Evolutionary conservation across 768 basidiomycete genomes (phyloP).

Genomic region (Holtermanniella nyarrowii): DNA sequence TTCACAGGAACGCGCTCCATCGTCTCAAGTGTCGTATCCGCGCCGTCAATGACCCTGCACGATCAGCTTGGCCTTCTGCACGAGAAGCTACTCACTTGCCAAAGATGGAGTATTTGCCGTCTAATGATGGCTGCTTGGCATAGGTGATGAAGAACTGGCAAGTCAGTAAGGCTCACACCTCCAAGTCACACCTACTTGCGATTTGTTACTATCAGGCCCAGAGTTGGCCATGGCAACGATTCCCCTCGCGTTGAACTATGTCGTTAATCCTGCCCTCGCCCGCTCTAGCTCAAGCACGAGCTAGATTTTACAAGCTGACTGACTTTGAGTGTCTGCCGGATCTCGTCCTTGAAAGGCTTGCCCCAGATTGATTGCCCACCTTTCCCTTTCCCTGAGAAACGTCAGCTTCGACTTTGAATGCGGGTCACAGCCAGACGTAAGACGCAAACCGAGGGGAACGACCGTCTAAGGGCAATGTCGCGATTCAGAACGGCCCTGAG

Average conservation of each 20-base stretch:
- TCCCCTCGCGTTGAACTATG: conserved; percentile 86
- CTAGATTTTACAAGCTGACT: conserved; percentile 6
- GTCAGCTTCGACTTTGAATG: background rate
- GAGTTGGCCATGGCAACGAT: conserved; percentile 93
- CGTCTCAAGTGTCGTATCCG: conserved; percentile 83
- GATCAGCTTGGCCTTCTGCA: background rate
- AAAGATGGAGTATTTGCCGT: conserved; percentile 82
- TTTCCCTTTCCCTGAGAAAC: conserved; percentile 79
- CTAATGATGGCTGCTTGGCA: conserved; percentile 83
- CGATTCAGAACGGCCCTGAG: too few species aligned
- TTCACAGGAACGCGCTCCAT: conserved; percentile 89
- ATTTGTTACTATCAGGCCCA: conserved; percentile 60
- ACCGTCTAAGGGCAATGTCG: too few species aligned
- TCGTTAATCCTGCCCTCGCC: background rate
- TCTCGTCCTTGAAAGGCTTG: conserved; percentile 78
- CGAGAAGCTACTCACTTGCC: conserved; percentile 50
- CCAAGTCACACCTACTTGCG: conserved; percentile 28
- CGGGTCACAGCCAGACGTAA: background rate
- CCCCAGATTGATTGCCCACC: conserved; percentile 97
- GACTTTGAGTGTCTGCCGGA: conserved; percentile 88
- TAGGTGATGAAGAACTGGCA: conserved; percentile 58
- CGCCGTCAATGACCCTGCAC: conserved; percentile 78
- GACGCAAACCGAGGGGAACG: too few species aligned
- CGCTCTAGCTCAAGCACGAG: too few species aligned
- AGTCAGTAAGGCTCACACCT: background rate